phyloP scores from a whole-genome alignment of 805 yeast genomes.

The Spathaspora arborariae region DNA sequence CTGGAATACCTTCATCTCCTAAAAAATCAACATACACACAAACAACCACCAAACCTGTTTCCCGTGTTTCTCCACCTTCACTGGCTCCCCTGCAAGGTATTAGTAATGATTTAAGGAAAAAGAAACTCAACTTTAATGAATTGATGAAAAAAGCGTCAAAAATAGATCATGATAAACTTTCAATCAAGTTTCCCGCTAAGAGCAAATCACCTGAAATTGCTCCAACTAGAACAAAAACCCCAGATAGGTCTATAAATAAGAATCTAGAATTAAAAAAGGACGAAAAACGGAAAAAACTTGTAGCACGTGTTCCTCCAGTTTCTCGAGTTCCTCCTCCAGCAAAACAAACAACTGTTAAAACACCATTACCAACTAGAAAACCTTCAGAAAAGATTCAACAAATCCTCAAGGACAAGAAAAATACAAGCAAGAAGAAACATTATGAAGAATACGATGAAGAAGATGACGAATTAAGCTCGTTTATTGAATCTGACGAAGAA shows the following conservation, averaged over 20 bases:
- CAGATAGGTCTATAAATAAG: background rate
- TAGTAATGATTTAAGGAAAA: slow-evolving; percentile 18
- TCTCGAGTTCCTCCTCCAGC: background rate
- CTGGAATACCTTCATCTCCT: background rate
- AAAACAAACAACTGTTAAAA: background rate
- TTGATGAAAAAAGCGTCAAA: slow-evolving; percentile 65
- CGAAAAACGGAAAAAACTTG: background rate
- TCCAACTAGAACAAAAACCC: background rate
- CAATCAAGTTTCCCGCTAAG: slow-evolving; percentile 38
- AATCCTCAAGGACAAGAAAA: slow-evolving; percentile 32
- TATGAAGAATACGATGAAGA: slow-evolving; percentile 18
- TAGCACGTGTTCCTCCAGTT: background rate
- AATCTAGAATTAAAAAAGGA: background rate
- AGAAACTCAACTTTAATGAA: slow-evolving; percentile 59
- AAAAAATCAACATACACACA: background rate
- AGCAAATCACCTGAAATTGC: slow-evolving; percentile 28
- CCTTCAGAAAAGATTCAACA: slow-evolving; percentile 55
- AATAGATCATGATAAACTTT: slow-evolving; percentile 46
- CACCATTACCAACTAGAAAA: slow-evolving; percentile 45
- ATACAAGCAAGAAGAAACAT: slow-evolving; percentile 6
- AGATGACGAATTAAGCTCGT: slow-evolving; percentile 50
- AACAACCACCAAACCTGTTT: background rate
- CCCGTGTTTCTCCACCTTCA: background rate
- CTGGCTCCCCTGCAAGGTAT: slow-evolving; percentile 3
- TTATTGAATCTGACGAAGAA: slow-evolving; percentile 55